Evolutionary conservation across 352 stramenopile species (phyloP).

Genomic region (Pythium oligandrum): DNA sequence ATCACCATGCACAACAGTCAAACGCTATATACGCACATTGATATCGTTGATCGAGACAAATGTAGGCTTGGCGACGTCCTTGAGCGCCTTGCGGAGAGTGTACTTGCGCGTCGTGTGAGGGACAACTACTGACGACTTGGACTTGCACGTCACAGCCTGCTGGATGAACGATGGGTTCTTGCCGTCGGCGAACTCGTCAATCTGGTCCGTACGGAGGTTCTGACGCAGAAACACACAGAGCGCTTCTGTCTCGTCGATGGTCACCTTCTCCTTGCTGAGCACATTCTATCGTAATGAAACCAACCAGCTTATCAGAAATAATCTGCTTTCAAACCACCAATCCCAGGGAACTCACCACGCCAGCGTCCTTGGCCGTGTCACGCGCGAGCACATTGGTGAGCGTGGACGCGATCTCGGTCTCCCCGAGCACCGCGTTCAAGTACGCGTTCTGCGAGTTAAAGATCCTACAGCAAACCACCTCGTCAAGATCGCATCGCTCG

Average conservation of each 20-base stretch:
- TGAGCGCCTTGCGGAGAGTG: constrained; percentile 24
- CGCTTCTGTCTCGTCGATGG: constrained; percentile 28
- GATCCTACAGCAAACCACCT: constrained; percentile 22
- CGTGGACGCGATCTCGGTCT: constrained; percentile 26
- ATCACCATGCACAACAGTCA: background rate
- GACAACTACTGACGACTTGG: constrained; percentile 60
- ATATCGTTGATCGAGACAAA: constrained; percentile 20
- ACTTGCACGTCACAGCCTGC: constrained; percentile 25
- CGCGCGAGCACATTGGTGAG: constrained; percentile 23
- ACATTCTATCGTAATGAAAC: constrained; percentile 23
- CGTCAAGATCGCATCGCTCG: background rate
- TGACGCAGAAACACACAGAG: constrained; percentile 55
- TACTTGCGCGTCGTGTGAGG: constrained; percentile 61
- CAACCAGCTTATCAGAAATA: constrained; percentile 18
- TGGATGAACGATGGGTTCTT: constrained; percentile 37
- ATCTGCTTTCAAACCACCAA: too few relatives aligned
- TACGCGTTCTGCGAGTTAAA: constrained; percentile 43
- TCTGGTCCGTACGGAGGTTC: constrained; percentile 35
- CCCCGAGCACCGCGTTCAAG: constrained; percentile 38
- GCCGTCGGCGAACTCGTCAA: constrained; percentile 28
- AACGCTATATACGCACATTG: constrained; percentile 5
- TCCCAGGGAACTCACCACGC: too few relatives aligned
- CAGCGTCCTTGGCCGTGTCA: constrained; percentile 25
- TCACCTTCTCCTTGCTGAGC: constrained; percentile 19
- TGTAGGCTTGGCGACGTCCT: constrained; percentile 7